Evolutionary conservation across 2,329 filamentous ascomycete species (phyloP), one percentile per base, ranked within the genome.

Genomic region (Oidium heveae): DNA sequence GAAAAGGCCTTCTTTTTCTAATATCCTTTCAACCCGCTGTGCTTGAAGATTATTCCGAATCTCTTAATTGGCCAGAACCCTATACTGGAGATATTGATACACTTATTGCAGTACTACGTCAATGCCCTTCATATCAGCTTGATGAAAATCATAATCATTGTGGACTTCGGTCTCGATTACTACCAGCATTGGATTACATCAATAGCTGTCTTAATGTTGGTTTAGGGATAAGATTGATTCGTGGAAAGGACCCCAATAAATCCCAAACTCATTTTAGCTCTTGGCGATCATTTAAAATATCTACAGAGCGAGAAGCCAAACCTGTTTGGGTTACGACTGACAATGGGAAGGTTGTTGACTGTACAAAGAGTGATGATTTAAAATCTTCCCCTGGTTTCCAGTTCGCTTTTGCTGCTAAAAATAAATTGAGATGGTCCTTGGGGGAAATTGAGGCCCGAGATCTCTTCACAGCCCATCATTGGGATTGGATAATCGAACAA

Each of bases 91-190:
- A 84, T 57, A 68, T 86, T 2, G 71, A 77, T 55, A 69, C 73
- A 28, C 63, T 87, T 1, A 63, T 87, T 16, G 68, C 74, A 10
- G 71, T 72, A 0, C 68, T 87, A 22, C 73, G 77, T 39, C 78
- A 86, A 65, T 79, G 75, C 52, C 79, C 83, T 0, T 74, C 72
- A 55, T 87, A 87, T 63, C 84, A 87, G 64, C 74, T 87, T 56
- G 82, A 88, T 65, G 74, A 74, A 59, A 71, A 86, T 62, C 84
- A 88, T 64, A 72, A 72, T 1, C 82, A 86, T 64, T 88, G 84
- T 62, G 84, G 84, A 1, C 70, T 85, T 39, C 71, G 82, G 47
- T 77, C 76, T 2, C 72, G 78, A 18, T 66, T 86, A 3, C 68
- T 83, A 41, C 80, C 82, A 8, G 72, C 84, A 3, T 65, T 86